Conservation (phyloP, 169 alveolate genomes). For the Plasmodium falciparum region DNA sequence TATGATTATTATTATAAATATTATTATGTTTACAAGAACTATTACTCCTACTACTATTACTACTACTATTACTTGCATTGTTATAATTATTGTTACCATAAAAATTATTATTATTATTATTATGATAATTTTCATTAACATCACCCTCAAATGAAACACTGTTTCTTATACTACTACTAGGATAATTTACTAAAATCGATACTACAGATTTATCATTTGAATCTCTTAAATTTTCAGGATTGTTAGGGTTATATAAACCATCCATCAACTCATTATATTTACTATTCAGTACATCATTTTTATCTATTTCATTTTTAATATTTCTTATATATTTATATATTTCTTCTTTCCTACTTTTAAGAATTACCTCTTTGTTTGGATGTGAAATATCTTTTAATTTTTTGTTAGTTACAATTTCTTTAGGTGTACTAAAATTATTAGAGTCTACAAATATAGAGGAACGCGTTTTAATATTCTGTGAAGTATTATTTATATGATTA, state of each 20-base stretch:
- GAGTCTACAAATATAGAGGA: constrained; percentile 33
- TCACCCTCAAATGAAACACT: neutral
- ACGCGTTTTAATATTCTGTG: constrained; percentile 22
- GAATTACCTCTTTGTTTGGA: constrained; percentile 16
- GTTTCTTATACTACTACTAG: constrained; percentile 7
- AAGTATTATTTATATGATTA: neutral
- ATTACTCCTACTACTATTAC: neutral
- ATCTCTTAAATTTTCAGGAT: constrained; percentile 13
- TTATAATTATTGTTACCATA: neutral
- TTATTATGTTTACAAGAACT: neutral
- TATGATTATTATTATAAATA: constrained; percentile 10
- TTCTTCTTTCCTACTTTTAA: constrained; percentile 24
- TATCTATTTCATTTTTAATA: neutral
- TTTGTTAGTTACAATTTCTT: constrained; percentile 6
- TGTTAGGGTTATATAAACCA: constrained; percentile 6
- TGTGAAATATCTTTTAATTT: constrained; percentile 6
- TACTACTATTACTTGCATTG: neutral
- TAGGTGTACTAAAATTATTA: constrained; percentile 9
- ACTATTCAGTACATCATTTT: constrained; percentile 1
- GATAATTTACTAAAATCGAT: constrained; percentile 23
- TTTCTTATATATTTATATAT: constrained; percentile 7
- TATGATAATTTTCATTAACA: constrained; percentile 5
- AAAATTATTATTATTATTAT: neutral
- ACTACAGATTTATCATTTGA: constrained; percentile 13
- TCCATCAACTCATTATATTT: constrained; percentile 5